Evolutionary conservation across 148 eudicot species (phyloP).

Genomic region (Arctostaphylos glauca): DNA sequence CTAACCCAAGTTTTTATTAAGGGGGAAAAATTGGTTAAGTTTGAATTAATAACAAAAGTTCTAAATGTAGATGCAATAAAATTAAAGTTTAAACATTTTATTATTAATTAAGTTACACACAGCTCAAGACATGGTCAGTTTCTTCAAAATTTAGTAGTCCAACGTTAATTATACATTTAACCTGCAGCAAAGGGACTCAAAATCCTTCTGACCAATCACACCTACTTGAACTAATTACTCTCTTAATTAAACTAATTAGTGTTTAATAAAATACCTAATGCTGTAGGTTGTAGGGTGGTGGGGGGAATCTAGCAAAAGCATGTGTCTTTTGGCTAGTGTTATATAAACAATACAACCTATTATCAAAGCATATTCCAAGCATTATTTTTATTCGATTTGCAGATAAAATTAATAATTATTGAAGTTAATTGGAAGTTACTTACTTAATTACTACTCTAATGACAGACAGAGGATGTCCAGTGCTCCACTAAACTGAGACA

Average conservation of each 20-base stretch:
- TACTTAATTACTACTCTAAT: neutral
- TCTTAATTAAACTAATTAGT: constrained; percentile 9
- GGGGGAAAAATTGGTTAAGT: no score
- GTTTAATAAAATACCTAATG: neutral
- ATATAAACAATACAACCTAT: neutral
- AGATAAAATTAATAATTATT: neutral
- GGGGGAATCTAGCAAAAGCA: constrained; percentile 9
- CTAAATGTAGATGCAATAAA: no score
- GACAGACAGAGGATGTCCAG: neutral
- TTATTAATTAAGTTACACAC: neutral
- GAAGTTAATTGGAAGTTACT: neutral
- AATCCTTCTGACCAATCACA: constrained; percentile 2
- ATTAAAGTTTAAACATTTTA: no score
- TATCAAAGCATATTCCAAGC: neutral
- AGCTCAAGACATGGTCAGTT: constrained; percentile 28
- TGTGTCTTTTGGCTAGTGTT: neutral
- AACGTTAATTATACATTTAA: constrained; percentile 15
- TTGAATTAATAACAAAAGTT: no score
- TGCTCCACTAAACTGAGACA: constrained; percentile 13
- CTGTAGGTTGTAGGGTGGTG: neutral
- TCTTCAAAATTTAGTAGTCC: constrained; percentile 8
- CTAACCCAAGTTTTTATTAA: no score
- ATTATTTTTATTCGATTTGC: neutral
- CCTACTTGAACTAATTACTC: constrained; percentile 9
- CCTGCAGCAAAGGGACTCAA: constrained; percentile 14